phyloP scores from a whole-genome alignment of 352 stramenopile genomes.

The Albugo laibachii region DNA sequence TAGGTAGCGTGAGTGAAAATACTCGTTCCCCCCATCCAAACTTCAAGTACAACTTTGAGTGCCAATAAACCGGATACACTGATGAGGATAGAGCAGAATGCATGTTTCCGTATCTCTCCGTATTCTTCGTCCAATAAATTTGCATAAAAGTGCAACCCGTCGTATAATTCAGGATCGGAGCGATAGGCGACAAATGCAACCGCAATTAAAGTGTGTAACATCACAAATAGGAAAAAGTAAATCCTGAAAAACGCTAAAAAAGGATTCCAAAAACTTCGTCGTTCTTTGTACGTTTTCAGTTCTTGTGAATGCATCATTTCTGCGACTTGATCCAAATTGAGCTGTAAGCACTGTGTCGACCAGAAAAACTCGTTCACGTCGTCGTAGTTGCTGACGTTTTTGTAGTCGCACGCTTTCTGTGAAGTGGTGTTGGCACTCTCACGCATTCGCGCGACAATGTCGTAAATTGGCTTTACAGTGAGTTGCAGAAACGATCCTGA shows the following conservation, averaged over 20 bases:
- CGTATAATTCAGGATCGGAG: conserved; percentile 14
- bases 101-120: conserved; percentile 39
- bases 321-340: conserved; percentile 45
- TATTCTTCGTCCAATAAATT: conserved; percentile 29
- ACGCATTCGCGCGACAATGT: conserved; percentile 56
- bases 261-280: conserved; percentile 70
- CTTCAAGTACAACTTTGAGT: conserved; percentile 49
- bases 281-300: conserved; percentile 77
- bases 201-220: conserved; percentile 45
- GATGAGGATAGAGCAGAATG: conserved; percentile 48
- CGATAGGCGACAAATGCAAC: conserved; percentile 56
- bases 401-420: conserved; percentile 21
- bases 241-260: conserved; percentile 64
- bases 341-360: conserved; percentile 35
- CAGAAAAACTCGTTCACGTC: conserved; percentile 83
- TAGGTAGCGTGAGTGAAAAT: conserved; percentile 49
- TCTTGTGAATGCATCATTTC: conserved; percentile 15
- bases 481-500: conserved; percentile 44
- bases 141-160: conserved; percentile 35
- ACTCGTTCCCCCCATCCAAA: conserved; percentile 47
- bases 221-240: conserved; percentile 64
- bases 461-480: conserved; percentile 58
- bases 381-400: conserved; percentile 77
- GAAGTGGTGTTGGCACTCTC: conserved; percentile 14
- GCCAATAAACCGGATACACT: conserved; percentile 28